Conservation (phyloP, 2,329 filamentous ascomycete species). For the Colletotrichum shisoi region DNA sequence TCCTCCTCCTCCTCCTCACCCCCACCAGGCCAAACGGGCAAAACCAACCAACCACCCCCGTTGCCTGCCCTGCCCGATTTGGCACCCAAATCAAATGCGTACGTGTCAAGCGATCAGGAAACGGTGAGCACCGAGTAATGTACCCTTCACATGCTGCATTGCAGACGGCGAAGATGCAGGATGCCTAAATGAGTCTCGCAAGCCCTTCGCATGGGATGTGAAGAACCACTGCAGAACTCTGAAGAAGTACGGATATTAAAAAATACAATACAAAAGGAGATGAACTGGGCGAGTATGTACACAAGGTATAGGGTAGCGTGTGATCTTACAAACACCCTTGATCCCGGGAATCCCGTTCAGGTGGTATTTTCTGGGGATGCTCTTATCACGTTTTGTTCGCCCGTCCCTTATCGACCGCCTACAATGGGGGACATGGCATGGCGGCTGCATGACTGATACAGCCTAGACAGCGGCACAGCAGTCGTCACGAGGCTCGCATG, state of each 20-base stretch:
- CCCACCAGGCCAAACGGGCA: not conserved
- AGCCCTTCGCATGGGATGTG: not conserved
- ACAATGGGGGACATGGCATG: not conserved
- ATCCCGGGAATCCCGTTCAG: conserved; percentile 29
- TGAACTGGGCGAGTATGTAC: conserved; percentile 24
- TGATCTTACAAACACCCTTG: conserved; percentile 20
- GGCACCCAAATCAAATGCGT: conserved; percentile 6
- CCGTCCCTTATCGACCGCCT: conserved; percentile 9
- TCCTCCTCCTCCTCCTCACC: not conserved
- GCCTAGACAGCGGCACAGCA: not conserved
- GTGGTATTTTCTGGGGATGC: conserved; percentile 35
- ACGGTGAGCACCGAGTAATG: conserved; percentile 25
- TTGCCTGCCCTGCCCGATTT: not conserved
- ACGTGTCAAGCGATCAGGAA: not conserved
- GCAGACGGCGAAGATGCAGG: not conserved
- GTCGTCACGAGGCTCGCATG: conserved; percentile 15
- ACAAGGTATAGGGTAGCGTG: no score
- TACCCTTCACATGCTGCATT: conserved; percentile 6
- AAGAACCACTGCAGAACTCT: conserved; percentile 13
- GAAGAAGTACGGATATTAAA: not conserved
- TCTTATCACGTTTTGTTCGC: conserved; percentile 17
- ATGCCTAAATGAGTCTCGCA: not conserved
- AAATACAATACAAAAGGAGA: not conserved
- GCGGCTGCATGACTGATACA: no score
- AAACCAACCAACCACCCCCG: no score